These are phyloP conservation scores for Triglochin maritima DNA, from an alignment of 106 monocot genomes.

Conservation along the genomic window DNA sequence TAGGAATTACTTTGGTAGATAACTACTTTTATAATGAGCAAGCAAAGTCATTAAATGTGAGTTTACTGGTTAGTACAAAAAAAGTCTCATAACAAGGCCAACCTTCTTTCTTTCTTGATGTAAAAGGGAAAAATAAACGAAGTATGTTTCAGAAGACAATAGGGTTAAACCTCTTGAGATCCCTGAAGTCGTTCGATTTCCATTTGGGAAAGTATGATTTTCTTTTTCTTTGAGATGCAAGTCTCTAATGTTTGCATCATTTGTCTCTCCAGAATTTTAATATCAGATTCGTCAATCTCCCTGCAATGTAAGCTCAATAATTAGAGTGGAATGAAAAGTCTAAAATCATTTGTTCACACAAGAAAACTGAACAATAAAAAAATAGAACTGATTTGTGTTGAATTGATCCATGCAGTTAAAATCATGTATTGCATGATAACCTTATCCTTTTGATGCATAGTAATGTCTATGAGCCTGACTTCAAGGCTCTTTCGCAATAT, in stretches of 20 bases:
- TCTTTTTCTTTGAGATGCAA: slow-evolving; percentile 91
- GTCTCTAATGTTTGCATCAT: slow-evolving; percentile 93
- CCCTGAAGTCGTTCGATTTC: slow-evolving; percentile 91
- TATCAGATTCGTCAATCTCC: slow-evolving; percentile 93
- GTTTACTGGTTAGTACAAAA: too few species aligned
- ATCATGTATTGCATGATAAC: not conserved
- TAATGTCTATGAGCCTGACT: too few species aligned
- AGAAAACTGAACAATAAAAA: not conserved
- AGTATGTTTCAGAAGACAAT: not conserved
- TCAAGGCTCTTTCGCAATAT: too few species aligned
- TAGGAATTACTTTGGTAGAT: too few species aligned
- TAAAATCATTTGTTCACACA: not conserved
- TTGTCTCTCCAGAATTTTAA: slow-evolving; percentile 84
- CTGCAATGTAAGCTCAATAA: slow-evolving; percentile 21
- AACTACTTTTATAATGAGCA: too few species aligned
- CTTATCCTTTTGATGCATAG: not conserved
- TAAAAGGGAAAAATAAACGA: too few species aligned
- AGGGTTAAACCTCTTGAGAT: slow-evolving; percentile 71
- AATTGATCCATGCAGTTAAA: not conserved
- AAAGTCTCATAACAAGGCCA: too few species aligned
- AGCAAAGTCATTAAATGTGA: too few species aligned
- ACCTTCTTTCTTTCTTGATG: too few species aligned
- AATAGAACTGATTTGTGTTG: not conserved
- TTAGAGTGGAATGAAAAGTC: not conserved
- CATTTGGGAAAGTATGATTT: slow-evolving; percentile 78